phyloP scores from a whole-genome alignment of 2,329 filamentous ascomycete genomes.

The Incumbomyces delicatus region DNA sequence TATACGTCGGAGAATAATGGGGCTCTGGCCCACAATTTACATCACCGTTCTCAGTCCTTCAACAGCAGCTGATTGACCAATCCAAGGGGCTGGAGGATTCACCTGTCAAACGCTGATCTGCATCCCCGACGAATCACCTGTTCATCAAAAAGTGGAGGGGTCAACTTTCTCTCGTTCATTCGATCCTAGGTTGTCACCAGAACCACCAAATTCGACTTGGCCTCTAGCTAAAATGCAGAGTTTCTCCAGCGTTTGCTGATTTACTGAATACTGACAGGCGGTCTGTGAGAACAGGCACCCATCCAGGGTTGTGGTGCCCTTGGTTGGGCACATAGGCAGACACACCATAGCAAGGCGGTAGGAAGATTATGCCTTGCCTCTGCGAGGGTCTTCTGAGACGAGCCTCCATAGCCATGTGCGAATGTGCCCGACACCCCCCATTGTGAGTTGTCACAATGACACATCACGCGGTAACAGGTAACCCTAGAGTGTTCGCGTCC shows the following conservation, averaged over 20 bases:
- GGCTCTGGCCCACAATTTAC: constrained; percentile 6
- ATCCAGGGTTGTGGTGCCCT: no score
- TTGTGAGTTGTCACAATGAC: no score
- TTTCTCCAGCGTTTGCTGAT: background rate
- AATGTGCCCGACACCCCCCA: background rate
- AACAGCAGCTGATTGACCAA: background rate
- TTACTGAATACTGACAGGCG: background rate
- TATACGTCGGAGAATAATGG: background rate
- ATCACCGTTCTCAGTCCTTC: constrained; percentile 8
- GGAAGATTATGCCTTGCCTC: constrained; percentile 3
- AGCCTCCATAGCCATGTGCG: constrained; percentile 1
- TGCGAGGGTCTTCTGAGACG: background rate
- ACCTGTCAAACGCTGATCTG: constrained; percentile 1
- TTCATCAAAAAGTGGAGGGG: constrained; percentile 3
- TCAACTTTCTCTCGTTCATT: constrained; percentile 1
- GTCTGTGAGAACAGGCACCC: background rate
- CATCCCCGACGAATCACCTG: constrained; percentile 4
- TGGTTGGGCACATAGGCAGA: constrained; percentile 4
- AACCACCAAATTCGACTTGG: constrained; percentile 2
- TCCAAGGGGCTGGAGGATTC: background rate
- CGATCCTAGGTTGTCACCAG: constrained; percentile 5
- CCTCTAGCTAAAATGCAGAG: background rate
- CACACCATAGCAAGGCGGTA: background rate
- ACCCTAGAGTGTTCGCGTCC: no score
- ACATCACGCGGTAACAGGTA: no score